Evolutionary conservation across 306 rosid genomes (phyloP).

Genomic region (Nissolia schottii): DNA sequence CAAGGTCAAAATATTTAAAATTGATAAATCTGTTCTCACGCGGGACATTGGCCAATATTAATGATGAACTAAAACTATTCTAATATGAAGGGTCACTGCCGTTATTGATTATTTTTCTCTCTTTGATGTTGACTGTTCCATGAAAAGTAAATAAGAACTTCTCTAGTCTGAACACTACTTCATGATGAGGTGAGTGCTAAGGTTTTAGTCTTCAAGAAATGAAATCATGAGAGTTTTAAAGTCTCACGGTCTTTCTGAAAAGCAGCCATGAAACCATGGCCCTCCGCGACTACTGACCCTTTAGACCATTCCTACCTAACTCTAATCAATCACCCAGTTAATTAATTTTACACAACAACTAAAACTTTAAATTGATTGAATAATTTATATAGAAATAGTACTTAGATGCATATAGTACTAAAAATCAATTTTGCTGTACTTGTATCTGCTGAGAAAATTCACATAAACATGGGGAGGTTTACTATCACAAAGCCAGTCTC

Average conservation of each 20-base stretch:
- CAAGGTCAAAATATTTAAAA: too few relatives aligned
- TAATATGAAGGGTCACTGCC: too few relatives aligned
- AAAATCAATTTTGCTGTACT: background rate
- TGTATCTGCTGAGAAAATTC: background rate
- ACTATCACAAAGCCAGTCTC: slow-evolving; percentile 21
- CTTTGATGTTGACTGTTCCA: too few relatives aligned
- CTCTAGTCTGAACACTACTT: background rate
- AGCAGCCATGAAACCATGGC: slow-evolving; percentile 37
- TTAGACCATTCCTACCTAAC: slow-evolving; percentile 30
- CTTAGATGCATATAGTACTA: too few relatives aligned
- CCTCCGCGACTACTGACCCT: slow-evolving; percentile 24
- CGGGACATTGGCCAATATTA: too few relatives aligned
- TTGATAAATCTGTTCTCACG: too few relatives aligned
- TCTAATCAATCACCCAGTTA: slow-evolving; percentile 6
- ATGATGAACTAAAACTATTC: too few relatives aligned
- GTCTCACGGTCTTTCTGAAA: slow-evolving; percentile 24
- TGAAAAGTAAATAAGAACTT: too few relatives aligned
- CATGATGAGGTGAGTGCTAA: slow-evolving; percentile 12
- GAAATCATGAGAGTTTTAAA: slow-evolving; percentile 44
- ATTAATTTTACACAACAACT: slow-evolving; percentile 17
- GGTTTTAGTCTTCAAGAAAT: slow-evolving; percentile 39
- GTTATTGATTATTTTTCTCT: too few relatives aligned
- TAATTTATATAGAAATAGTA: too few relatives aligned
- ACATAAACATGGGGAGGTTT: background rate
- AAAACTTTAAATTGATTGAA: background rate